Percentiles rank a stretch among this genome's conserved stretches.
These are phyloP conservation scores for Nepenthes alata DNA, from an alignment of 179 eudicot genomes.

Conservation along the genomic window DNA sequence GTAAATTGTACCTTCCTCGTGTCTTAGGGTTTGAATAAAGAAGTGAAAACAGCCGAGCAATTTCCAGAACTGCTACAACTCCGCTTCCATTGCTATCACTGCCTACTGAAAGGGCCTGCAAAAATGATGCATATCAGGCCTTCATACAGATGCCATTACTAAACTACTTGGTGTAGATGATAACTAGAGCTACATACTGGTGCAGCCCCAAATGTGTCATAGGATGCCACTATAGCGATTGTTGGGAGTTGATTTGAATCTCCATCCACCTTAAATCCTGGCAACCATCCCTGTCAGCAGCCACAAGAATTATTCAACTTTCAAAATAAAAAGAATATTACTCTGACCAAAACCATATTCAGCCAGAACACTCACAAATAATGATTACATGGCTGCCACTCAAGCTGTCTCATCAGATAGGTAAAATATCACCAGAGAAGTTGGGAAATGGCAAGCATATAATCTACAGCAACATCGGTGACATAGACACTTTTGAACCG, in stretches of 20 bases:
- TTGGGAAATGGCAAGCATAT: no score
- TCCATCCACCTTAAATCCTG: slow-evolving; percentile 84
- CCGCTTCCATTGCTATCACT: slow-evolving; percentile 99
- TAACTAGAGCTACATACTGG: slow-evolving; percentile 46
- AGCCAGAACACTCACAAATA: not conserved
- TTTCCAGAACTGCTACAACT: slow-evolving; percentile 79
- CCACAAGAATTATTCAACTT: slow-evolving; percentile 10
- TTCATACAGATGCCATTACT: not conserved
- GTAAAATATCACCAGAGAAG: no score
- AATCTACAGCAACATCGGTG: no score
- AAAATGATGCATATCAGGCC: slow-evolving; percentile 6
- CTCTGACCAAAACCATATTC: not conserved
- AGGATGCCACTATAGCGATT: slow-evolving; percentile 92
- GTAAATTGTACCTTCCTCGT: slow-evolving; percentile 86
- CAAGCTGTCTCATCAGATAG: no score
- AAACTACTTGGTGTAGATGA: slow-evolving; percentile 1
- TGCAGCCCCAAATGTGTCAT: slow-evolving; percentile 95
- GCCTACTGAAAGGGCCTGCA: slow-evolving; percentile 80
- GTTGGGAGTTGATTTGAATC: slow-evolving; percentile 88
- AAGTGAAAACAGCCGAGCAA: slow-evolving; percentile 74
- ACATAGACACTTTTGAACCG: no score
- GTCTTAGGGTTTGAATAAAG: slow-evolving; percentile 88
- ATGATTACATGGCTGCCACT: no score
- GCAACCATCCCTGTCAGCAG: slow-evolving; percentile 85
- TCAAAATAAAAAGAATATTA: not conserved